Conservation (phyloP, 305 asterid species). For the Rubia peregrina region DNA sequence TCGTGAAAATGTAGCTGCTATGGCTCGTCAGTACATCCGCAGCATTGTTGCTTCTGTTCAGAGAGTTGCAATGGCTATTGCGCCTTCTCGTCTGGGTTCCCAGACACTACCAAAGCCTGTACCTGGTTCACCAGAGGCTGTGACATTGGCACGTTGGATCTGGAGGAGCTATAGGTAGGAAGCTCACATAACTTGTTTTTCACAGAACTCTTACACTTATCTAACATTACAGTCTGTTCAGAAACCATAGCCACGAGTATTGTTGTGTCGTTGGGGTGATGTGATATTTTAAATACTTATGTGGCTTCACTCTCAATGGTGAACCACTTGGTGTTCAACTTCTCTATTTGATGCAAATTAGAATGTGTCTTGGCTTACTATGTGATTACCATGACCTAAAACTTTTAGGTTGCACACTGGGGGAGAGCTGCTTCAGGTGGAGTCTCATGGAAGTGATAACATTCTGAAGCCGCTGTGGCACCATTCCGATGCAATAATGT, state of each 20-base stretch:
- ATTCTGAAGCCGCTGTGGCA: constrained; percentile 83
- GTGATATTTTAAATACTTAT: not conserved
- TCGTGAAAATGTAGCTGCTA: constrained; percentile 74
- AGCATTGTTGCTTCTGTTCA: constrained; percentile 83
- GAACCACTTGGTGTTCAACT: not conserved
- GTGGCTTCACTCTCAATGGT: not conserved
- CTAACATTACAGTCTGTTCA: not conserved
- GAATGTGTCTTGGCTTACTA: not conserved
- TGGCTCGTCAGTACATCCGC: constrained; percentile 95
- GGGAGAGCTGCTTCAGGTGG: constrained; percentile 51
- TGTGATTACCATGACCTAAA: not conserved
- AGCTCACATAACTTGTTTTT: not conserved
- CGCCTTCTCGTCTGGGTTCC: constrained; percentile 66
- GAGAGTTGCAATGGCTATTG: constrained; percentile 91
- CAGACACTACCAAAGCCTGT: constrained; percentile 50
- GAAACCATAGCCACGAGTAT: not conserved
- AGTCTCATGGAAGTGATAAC: constrained; percentile 54
- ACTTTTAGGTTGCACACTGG: constrained; percentile 71
- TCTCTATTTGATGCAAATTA: not conserved
- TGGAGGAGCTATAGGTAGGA: constrained; percentile 74
- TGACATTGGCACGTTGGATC: constrained; percentile 79
- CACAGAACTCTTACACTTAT: not conserved
- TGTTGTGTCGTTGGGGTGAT: not conserved
- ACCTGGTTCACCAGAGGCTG: constrained; percentile 83
- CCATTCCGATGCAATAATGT: constrained; percentile 83